Conservation (phyloP, 2,329 filamentous ascomycete genomes). For the Xylaria sp. region DNA sequence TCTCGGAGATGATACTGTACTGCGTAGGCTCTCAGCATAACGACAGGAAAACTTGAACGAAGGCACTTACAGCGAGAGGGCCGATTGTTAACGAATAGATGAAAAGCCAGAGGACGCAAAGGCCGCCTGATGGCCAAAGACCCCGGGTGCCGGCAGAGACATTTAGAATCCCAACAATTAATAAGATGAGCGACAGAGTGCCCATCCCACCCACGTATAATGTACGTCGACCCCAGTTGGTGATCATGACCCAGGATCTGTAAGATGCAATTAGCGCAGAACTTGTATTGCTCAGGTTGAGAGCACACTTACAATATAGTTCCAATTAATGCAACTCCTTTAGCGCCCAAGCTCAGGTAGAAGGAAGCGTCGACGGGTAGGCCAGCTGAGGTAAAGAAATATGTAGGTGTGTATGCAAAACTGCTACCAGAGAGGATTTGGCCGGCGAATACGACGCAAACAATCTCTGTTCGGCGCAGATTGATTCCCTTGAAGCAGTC, state of each 20-base stretch:
- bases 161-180: constrained; percentile 55
- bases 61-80: constrained; percentile 55
- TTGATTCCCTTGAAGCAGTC: constrained; percentile 61
- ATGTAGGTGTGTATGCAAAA: constrained; percentile 54
- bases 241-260: constrained; percentile 54
- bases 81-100: constrained; percentile 60
- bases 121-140: constrained; percentile 54
- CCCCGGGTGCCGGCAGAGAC: constrained; percentile 55
- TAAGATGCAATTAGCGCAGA: constrained; percentile 41
- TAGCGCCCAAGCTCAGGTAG: constrained; percentile 50
- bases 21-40: constrained; percentile 35
- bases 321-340: constrained; percentile 52
- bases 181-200: constrained; percentile 51
- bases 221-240: constrained; percentile 54
- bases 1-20: constrained; percentile 60
- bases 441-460: constrained; percentile 52
- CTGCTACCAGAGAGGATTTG: constrained; percentile 51
- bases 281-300: background rate
- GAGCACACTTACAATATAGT: constrained; percentile 51
- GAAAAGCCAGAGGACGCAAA: constrained; percentile 58
- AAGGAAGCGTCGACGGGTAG: constrained; percentile 48
- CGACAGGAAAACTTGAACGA: too few species aligned
- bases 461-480: constrained; percentile 57
- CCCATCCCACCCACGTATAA: constrained; percentile 55
- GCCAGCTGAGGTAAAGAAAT: constrained; percentile 53